phyloP scores from a whole-genome alignment of 352 stramenopile genomes.

The Phytophthora kernoviae region DNA sequence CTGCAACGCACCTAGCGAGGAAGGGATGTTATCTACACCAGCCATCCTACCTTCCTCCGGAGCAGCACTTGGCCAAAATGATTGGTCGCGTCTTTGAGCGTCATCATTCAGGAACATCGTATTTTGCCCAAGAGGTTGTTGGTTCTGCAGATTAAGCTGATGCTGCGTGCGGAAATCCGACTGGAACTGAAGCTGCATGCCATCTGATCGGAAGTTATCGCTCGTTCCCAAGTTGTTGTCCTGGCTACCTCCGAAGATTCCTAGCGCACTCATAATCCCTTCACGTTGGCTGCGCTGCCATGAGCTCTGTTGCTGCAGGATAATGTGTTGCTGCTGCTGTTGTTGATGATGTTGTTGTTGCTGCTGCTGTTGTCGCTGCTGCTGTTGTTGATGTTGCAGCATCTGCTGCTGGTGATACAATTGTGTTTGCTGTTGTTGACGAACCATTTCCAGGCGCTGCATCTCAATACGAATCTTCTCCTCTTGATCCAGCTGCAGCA shows the following conservation, averaged over 20 bases:
- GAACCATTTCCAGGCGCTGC: conserved; percentile 74
- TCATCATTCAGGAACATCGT: conserved; percentile 40
- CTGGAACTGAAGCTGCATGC: conserved; percentile 57
- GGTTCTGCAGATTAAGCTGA: conserved; percentile 32
- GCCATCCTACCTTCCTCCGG: conserved; percentile 13
- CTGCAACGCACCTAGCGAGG: conserved; percentile 7
- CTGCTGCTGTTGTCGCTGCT: conserved; percentile 70
- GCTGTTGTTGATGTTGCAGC: conserved; percentile 64
- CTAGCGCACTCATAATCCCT: conserved; percentile 78
- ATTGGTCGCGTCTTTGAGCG: conserved; percentile 28
- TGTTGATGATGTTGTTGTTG: conserved; percentile 61
- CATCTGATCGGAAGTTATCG: conserved; percentile 37
- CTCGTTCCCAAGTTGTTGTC: conserved; percentile 23
- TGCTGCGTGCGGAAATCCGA: conserved; percentile 55
- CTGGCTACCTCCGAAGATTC: conserved; percentile 62
- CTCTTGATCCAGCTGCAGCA: conserved; percentile 77
- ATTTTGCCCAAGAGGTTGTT: conserved; percentile 24
- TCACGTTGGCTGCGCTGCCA: conserved; percentile 79
- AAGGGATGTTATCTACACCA: conserved; percentile 18
- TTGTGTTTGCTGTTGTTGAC: conserved; percentile 69
- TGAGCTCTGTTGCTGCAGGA: conserved; percentile 76
- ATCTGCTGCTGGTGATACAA: conserved; percentile 68
- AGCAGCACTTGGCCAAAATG: conserved; percentile 33
- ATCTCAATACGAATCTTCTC: conserved; percentile 87
- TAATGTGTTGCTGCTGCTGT: conserved; percentile 72